Percentiles rank a stretch among this genome's conserved stretches.
These are phyloP conservation scores for Trichaptum fuscoviolaceum DNA, from an alignment of 768 basidiomycete genomes.

Conservation along the genomic window DNA sequence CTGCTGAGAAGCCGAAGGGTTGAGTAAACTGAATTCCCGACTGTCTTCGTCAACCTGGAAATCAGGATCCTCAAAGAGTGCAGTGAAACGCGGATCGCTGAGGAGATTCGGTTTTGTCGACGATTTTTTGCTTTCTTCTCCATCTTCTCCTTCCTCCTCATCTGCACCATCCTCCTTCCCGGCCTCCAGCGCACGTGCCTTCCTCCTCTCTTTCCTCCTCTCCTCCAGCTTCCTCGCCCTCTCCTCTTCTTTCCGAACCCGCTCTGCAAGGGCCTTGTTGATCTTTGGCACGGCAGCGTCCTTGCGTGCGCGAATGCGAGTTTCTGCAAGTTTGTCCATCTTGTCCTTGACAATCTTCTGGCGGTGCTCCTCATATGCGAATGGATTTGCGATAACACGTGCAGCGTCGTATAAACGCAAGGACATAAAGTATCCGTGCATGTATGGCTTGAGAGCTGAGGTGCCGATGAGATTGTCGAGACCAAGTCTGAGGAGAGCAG, in stretches of 20 bases:
- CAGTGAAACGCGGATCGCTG: constrained; percentile 83
- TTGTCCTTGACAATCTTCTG: constrained; percentile 84
- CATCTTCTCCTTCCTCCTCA: constrained; percentile 18
- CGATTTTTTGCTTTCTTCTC: constrained; percentile 19
- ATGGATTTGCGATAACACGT: constrained; percentile 92
- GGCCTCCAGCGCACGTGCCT: constrained; percentile 27
- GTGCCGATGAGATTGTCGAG: constrained; percentile 93
- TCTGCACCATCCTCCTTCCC: constrained; percentile 28
- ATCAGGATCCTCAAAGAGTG: constrained; percentile 85
- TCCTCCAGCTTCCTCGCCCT: constrained; percentile 51
- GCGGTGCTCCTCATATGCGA: constrained; percentile 90
- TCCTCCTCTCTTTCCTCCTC: constrained; percentile 41
- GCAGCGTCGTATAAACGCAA: constrained; percentile 96
- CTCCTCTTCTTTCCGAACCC: constrained; percentile 64
- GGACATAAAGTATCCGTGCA: constrained; percentile 99
- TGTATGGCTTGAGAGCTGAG: constrained; percentile 94
- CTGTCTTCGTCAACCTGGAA: constrained; percentile 87
- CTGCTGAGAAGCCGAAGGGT: constrained; percentile 75
- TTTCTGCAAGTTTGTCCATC: constrained; percentile 91
- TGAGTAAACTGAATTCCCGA: constrained; percentile 87
- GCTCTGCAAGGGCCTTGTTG: constrained; percentile 84
- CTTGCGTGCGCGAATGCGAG: constrained; percentile 82
- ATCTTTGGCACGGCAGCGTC: constrained; percentile 56
- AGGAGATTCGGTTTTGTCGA: constrained; percentile 48
- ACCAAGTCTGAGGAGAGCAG: constrained; percentile 58